These are phyloP conservation scores for Trametes sp. DNA, from an alignment of 1,284 basidiomycete species.

Conservation along the genomic window DNA sequence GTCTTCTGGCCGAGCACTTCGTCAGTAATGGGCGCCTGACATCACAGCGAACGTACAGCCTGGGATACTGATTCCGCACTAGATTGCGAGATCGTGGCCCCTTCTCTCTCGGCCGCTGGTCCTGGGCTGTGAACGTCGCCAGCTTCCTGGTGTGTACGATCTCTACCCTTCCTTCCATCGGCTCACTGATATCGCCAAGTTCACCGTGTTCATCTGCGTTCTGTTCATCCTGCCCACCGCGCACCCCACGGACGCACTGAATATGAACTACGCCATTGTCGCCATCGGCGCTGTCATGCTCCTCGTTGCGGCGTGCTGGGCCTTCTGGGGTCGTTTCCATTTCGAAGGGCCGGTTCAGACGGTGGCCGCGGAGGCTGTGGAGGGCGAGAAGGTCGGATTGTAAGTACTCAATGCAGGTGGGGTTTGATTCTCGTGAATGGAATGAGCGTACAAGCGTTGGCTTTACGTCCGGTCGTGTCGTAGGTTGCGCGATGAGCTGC, in stretches of 20 bases:
- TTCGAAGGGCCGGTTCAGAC: constrained; percentile 46
- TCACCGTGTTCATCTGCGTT: constrained; percentile 60
- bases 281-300: constrained; percentile 55
- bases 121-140: constrained; percentile 58
- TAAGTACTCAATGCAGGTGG: background rate
- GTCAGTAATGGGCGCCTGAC: constrained; percentile 42
- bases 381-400: constrained; percentile 7
- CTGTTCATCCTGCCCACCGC: constrained; percentile 69
- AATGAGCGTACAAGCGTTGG: background rate
- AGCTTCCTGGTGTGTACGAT: constrained; percentile 51
- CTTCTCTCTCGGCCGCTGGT: constrained; percentile 61
- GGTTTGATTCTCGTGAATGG: background rate
- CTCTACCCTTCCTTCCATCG: background rate
- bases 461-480: background rate
- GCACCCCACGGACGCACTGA: constrained; percentile 60
- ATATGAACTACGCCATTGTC: constrained; percentile 72
- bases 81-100: constrained; percentile 55
- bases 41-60: background rate
- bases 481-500: background rate
- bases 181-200: constrained; percentile 28
- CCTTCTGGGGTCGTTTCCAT: constrained; percentile 46
- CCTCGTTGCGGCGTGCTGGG: constrained; percentile 51
- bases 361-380: background rate
- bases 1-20: constrained; percentile 61
- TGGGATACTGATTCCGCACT: background rate